Percentiles rank a stretch among this genome's conserved stretches.
phyloP scores from a whole-genome alignment of 164 flowering plant species.

The Taxillus chinensis region DNA sequence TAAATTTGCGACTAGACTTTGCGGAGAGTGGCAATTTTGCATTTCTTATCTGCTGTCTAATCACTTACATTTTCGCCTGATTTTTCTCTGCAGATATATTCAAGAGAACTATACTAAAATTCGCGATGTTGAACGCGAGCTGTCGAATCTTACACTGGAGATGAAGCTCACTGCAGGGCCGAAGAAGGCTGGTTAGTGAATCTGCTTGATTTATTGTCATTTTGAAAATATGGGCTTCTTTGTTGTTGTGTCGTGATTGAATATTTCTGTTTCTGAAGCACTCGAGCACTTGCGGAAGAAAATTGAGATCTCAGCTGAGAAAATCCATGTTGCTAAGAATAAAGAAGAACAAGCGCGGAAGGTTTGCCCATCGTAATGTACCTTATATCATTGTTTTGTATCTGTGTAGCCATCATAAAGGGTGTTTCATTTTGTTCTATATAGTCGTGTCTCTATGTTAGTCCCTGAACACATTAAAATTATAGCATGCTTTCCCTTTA shows the following conservation, averaged over 20 bases:
- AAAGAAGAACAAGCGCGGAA: constrained; percentile 84
- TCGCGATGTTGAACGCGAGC: constrained; percentile 89
- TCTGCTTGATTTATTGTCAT: background rate
- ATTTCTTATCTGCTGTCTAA: no score
- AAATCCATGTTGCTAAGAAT: constrained; percentile 59
- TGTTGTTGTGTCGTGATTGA: no score
- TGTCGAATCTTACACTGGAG: constrained; percentile 67
- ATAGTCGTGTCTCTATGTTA: no score
- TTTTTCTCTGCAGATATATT: constrained; percentile 47
- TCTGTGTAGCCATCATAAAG: no score
- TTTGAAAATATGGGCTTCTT: no score
- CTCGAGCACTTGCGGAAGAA: constrained; percentile 91
- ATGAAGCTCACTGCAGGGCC: constrained; percentile 98
- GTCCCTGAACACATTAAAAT: no score
- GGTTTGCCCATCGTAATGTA: constrained; percentile 31
- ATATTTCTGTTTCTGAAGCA: constrained; percentile 29
- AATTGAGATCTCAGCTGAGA: constrained; percentile 80
- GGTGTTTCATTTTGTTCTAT: no score
- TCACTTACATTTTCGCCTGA: no score
- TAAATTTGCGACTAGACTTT: no score
- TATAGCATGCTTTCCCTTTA: no score
- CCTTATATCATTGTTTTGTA: no score
- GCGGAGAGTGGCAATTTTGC: no score
- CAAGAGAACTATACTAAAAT: constrained; percentile 95
- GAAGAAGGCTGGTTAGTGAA: constrained; percentile 78